A percentile compares a stretch with the other conserved stretches of the same genome.
Conservation (phyloP, 2,329 filamentous ascomycete genomes). For the Aspergillus flavus region DNA sequence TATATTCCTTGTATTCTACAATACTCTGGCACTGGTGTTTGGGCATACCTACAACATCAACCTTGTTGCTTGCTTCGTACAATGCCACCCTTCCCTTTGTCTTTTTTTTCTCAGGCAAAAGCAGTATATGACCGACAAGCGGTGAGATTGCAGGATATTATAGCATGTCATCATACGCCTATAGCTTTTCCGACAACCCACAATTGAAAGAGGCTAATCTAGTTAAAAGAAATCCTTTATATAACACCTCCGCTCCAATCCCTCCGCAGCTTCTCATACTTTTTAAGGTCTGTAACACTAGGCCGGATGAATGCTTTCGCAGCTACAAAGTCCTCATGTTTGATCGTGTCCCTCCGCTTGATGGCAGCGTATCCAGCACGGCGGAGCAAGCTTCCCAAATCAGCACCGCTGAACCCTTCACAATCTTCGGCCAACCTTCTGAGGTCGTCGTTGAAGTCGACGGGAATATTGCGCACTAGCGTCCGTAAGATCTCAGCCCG, state of each 20-base stretch:
- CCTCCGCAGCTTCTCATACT: conserved; percentile 58
- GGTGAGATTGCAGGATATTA: neutral
- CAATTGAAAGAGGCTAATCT: neutral
- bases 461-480: conserved; percentile 53
- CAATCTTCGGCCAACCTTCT: conserved; percentile 72
- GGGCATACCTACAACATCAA: neutral
- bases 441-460: conserved; percentile 58
- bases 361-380: conserved; percentile 63
- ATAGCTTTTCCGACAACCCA: neutral
- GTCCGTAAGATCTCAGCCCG: conserved; percentile 83
- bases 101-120: neutral
- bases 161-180: neutral
- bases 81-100: neutral
- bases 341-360: conserved; percentile 51
- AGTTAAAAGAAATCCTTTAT: conserved; percentile 19
- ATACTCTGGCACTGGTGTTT: neutral
- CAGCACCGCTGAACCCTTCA: conserved; percentile 73
- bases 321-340: conserved; percentile 46
- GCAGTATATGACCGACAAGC: neutral
- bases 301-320: conserved; percentile 45
- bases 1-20: neutral
- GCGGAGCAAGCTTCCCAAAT: conserved; percentile 61
- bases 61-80: neutral
- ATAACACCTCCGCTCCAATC: conserved; percentile 48
- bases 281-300: conserved; percentile 60